These are phyloP conservation scores for Plasmodium inui DNA, from an alignment of 169 alveolate genomes.

Conservation along the genomic window DNA sequence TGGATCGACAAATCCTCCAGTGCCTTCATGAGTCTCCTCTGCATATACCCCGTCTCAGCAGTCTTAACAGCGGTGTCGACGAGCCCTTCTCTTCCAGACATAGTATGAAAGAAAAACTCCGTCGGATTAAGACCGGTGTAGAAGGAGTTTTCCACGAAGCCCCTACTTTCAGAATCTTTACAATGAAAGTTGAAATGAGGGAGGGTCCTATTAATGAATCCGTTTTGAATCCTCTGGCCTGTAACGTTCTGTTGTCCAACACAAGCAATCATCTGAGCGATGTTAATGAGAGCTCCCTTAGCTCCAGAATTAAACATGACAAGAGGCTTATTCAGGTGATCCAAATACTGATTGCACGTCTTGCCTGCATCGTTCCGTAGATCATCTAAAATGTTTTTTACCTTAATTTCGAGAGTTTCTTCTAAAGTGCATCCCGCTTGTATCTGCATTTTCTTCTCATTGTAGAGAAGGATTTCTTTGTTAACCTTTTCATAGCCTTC, in stretches of 20 bases:
- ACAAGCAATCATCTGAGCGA: conserved; percentile 99
- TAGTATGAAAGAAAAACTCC: conserved; percentile 99
- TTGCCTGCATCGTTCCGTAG: conserved; percentile 95
- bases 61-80: conserved; percentile 99
- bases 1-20: conserved; percentile 97
- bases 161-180: conserved; percentile 96
- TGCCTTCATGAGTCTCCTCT: conserved; percentile 96
- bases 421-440: conserved; percentile 97
- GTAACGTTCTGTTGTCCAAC: conserved; percentile 98
- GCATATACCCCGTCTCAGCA: conserved; percentile 99
- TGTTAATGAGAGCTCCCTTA: conserved; percentile 97
- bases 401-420: conserved; percentile 94
- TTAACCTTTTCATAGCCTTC: conserved; percentile 92
- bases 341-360: conserved; percentile 90
- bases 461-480: conserved; percentile 87
- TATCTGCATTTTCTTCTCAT: conserved; percentile 90
- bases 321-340: conserved; percentile 93
- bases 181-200: conserved; percentile 96
- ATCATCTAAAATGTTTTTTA: conserved; percentile 92
- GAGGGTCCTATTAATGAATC: conserved; percentile 96
- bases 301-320: conserved; percentile 99
- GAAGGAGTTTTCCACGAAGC: conserved; percentile 97
- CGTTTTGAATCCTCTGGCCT: conserved; percentile 96
- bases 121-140: conserved; percentile 95
- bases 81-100: conserved; percentile 99